Conservation (phyloP, 495 filamentous ascomycete species). For the Diplogelasinospora grovesii region DNA sequence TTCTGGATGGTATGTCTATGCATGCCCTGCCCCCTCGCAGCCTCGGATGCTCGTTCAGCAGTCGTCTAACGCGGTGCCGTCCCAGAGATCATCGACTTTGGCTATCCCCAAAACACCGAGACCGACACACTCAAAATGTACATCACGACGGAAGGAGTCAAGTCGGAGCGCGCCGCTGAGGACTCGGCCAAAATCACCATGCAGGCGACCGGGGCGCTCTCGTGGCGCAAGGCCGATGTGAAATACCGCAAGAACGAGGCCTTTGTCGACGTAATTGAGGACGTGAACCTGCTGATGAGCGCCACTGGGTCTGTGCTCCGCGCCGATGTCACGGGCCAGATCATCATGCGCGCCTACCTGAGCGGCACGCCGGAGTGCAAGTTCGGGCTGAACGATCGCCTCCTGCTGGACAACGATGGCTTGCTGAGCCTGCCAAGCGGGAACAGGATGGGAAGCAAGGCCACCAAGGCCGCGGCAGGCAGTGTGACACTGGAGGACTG, state of each 20-base stretch:
- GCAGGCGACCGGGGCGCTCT: conserved; percentile 96
- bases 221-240: conserved; percentile 93
- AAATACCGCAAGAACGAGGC: conserved; percentile 99
- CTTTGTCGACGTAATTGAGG: conserved; percentile 98
- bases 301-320: conserved; percentile 91
- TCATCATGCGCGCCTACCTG: conserved; percentile 98
- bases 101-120: conserved; percentile 98
- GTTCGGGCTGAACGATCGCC: conserved; percentile 95
- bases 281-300: conserved; percentile 98
- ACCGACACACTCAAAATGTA: conserved; percentile 99
- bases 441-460: conserved; percentile 67
- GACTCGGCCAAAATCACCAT: conserved; percentile 97
- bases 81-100: conserved; percentile 97
- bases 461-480: conserved; percentile 90
- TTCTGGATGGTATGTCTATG: conserved; percentile 79
- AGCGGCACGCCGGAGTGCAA: conserved; percentile 97
- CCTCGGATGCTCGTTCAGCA: neutral
- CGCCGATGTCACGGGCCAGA: conserved; percentile 95
- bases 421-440: conserved; percentile 59
- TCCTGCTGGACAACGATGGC: conserved; percentile 77
- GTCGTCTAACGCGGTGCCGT: conserved; percentile 1
- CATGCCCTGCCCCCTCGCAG: neutral
- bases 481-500: conserved; percentile 97
- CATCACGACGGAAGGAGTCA: conserved; percentile 98
- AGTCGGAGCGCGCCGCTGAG: conserved; percentile 84